Base-by-base conservation (phyloP, 139 green algal species). In the Micractinium conductrix region DNA sequence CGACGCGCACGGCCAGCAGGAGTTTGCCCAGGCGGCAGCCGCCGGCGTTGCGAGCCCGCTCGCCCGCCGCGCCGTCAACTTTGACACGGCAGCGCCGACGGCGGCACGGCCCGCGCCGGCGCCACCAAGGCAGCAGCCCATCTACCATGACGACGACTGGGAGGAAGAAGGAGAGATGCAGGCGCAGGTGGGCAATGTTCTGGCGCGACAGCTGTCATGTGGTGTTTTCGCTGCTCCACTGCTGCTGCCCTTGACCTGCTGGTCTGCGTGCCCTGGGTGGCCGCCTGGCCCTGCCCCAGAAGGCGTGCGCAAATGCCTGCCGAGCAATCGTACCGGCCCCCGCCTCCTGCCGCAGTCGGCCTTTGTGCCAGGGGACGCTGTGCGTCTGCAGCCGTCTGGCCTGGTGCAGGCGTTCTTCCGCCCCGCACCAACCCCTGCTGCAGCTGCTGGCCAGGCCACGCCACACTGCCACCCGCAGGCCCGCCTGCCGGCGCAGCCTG, bases 81-180 rank as follows among this genome's bases (percentile, higher is more conserved):
- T 63, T 44, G 72, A 44, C 1, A 14, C n/a, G 33, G 30, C 21
- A 16, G 17, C 44, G 8, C 5, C 4, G 22, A 38, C 6, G 26
- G 8, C 24, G 9, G 65, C 33, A 72, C 19, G 8, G 19, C 38
- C 38, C n/a, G n/a, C n/a, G n/a, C n/a, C n/a, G n/a, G n/a, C n/a
- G n/a, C n/a, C n/a, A n/a, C n/a, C n/a, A n/a, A n/a, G 35, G 38
- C 71, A 43, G 42, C 71, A 35, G 42, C 42, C 24, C 70, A 58
- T 22, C 42, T 60, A 19, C 24, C 43, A 28, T 9, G 9, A 26
- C 10, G 17, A 40, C 14, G 44, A 10, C 42, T 28, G 71, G 43
- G 79, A 84, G 3, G 79, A 68, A 4, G 79, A 84, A 24, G 45
- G 9, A 1, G 79, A 78, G 79, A 21, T 85, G 80, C 37, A 79